Evolutionary conservation across 371 early-diverging fungal species (phyloP).

Genomic region (Lichtheimia ornata): DNA sequence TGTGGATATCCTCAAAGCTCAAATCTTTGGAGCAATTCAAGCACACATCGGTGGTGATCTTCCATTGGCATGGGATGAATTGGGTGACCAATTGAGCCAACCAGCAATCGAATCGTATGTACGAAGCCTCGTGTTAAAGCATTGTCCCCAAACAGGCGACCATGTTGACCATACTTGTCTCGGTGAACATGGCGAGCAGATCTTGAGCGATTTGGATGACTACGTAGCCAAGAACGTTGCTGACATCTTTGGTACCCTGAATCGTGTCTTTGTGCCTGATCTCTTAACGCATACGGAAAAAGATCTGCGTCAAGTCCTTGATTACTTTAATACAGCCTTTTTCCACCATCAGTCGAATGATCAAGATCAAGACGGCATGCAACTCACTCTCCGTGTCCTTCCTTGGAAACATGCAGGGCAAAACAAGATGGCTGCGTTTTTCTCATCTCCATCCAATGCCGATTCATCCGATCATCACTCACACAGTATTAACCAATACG

Average conservation of each 20-base stretch:
- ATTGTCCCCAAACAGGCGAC: constrained; percentile 20
- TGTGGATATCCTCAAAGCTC: constrained; percentile 40
- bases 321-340: constrained; percentile 40
- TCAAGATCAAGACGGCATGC: constrained; percentile 16
- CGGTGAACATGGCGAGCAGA: constrained; percentile 17
- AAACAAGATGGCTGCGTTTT: neutral
- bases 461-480: neutral
- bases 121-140: constrained; percentile 12
- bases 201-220: constrained; percentile 29
- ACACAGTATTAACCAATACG: neutral
- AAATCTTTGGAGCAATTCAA: constrained; percentile 45
- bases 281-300: constrained; percentile 32
- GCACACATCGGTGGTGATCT: constrained; percentile 42
- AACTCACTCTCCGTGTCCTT: constrained; percentile 29
- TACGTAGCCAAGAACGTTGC: constrained; percentile 26
- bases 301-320: constrained; percentile 34
- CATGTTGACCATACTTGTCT: constrained; percentile 28
- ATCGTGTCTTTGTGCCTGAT: constrained; percentile 31
- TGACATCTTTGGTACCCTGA: constrained; percentile 27
- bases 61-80: constrained; percentile 39
- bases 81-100: constrained; percentile 27
- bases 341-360: constrained; percentile 6
- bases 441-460: neutral
- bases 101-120: constrained; percentile 33
- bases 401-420: constrained; percentile 26